Conservation (phyloP, 257 asterid species). For the Nemophila menziesii region DNA sequence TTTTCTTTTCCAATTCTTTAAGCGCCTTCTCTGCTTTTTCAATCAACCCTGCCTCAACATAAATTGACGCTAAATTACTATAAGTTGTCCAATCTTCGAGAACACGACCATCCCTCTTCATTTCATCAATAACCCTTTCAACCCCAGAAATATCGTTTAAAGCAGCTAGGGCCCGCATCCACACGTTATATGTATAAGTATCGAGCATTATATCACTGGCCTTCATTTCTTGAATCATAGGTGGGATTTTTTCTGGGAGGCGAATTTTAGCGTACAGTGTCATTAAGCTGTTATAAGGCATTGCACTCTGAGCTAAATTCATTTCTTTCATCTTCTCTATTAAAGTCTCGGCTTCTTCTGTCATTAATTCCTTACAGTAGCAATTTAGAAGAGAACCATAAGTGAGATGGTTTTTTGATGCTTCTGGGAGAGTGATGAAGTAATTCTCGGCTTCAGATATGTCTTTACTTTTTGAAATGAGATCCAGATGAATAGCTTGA, state of each 20-base stretch:
- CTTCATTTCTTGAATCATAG: slow-evolving; percentile 83
- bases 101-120: slow-evolving; percentile 89
- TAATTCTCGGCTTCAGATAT: slow-evolving; percentile 64
- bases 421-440: slow-evolving; percentile 58
- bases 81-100: slow-evolving; percentile 85
- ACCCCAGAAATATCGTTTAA: slow-evolving; percentile 55
- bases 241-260: slow-evolving; percentile 42
- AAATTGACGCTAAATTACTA: slow-evolving; percentile 88
- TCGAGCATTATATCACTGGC: slow-evolving; percentile 53
- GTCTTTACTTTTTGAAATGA: slow-evolving; percentile 62
- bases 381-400: slow-evolving; percentile 87
- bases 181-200: slow-evolving; percentile 63
- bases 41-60: slow-evolving; percentile 54
- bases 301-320: slow-evolving; percentile 49
- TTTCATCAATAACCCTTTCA: slow-evolving; percentile 85
- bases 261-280: slow-evolving; percentile 54
- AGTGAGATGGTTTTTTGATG: slow-evolving; percentile 60
- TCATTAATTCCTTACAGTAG: slow-evolving; percentile 69
- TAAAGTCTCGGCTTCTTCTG: slow-evolving; percentile 55
- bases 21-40: slow-evolving; percentile 81
- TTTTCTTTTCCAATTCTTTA: slow-evolving; percentile 75
- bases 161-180: slow-evolving; percentile 98
- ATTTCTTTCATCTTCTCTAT: slow-evolving; percentile 86
- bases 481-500: slow-evolving; percentile 82
- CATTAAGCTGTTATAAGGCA: slow-evolving; percentile 90